Evolutionary conservation across 2,329 filamentous ascomycete species (phyloP), one percentile per base, ranked within the genome.

Genomic region (Lasiodiplodia gonubiensis): DNA sequence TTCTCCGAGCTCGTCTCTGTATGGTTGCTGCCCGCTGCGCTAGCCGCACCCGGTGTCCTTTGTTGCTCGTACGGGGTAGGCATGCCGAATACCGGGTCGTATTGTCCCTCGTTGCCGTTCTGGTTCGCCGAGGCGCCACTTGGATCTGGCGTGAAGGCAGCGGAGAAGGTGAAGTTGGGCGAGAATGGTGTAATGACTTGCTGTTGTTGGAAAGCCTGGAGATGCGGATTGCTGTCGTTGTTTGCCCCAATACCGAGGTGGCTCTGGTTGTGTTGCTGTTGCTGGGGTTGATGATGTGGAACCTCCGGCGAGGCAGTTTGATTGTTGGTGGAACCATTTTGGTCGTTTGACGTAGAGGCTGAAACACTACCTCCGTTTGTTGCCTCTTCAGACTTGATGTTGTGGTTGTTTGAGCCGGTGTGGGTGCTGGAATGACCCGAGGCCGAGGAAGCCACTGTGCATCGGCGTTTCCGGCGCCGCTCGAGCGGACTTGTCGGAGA

Each of bases 41-140:
- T 83, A n/a, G 78, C 75, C 33, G 75, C 80, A 55, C 80, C 77
- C 72, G 83, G 76, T 68, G 83, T 80, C 77, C 80, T 64, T 71
- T 83, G 75, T 75, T 84, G 72, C 67, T 80, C 73, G 73, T 80
- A 78, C 14, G 77, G 77, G 11, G 77, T 73, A 54, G 77, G 71
- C 77, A 80, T 72, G 76, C 78, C 68, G 72, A 83, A 74, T 81
- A 84, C 73, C 68, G 77, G 72, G 68, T 80, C 73, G 72, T 77
- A 76, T 27, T 48, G 64, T 8, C 39, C 39, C 23, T 39, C 27
- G 16, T 59, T 68, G 68, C 39, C 64, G 59, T 37, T 66, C 10
- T 53, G 39, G 60, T 23, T 48, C 60, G 46, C 71, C 21, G 48
- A 35, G 16, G 18, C 25, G 25, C 39, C 30, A n/a, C 27, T 59